These are phyloP conservation scores for Hyaloscypha finlandica DNA, from an alignment of 495 filamentous ascomycete species.

Conservation along the genomic window DNA sequence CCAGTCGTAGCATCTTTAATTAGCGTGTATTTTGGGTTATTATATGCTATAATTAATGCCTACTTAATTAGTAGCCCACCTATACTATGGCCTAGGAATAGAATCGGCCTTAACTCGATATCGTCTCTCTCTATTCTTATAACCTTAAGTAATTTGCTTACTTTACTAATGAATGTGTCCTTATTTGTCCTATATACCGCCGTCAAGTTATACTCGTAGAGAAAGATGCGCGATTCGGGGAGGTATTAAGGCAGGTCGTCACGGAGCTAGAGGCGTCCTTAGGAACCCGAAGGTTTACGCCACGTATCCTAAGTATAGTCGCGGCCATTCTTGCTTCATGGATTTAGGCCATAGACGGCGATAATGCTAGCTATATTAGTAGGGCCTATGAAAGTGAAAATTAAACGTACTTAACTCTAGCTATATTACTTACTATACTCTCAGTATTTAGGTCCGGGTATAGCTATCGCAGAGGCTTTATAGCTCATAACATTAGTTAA, in stretches of 20 bases:
- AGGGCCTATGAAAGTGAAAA: background rate
- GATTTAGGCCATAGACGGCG: constrained; percentile 39
- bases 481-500: constrained; percentile 17
- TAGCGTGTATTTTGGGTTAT: constrained; percentile 5
- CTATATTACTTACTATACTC: constrained; percentile 12
- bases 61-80: constrained; percentile 44
- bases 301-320: constrained; percentile 40
- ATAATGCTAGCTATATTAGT: constrained; percentile 30
- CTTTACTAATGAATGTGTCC: constrained; percentile 31
- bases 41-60: constrained; percentile 15
- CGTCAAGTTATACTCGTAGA: constrained; percentile 35
- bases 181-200: constrained; percentile 31
- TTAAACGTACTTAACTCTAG: constrained; percentile 24
- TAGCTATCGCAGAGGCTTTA: constrained; percentile 23
- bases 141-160: constrained; percentile 29
- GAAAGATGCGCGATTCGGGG: constrained; percentile 36
- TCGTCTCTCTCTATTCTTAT: constrained; percentile 29
- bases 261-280: constrained; percentile 36
- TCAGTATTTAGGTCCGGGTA: constrained; percentile 19
- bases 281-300: constrained; percentile 26
- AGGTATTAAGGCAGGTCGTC: constrained; percentile 33
- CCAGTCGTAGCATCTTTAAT: constrained; percentile 16
- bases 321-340: constrained; percentile 27
- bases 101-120: constrained; percentile 27
- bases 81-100: constrained; percentile 43